Percentiles rank a stretch among this genome's conserved stretches.
phyloP scores from a whole-genome alignment of 2,329 filamentous ascomycete species.

The Microcyclospora pomicola region DNA sequence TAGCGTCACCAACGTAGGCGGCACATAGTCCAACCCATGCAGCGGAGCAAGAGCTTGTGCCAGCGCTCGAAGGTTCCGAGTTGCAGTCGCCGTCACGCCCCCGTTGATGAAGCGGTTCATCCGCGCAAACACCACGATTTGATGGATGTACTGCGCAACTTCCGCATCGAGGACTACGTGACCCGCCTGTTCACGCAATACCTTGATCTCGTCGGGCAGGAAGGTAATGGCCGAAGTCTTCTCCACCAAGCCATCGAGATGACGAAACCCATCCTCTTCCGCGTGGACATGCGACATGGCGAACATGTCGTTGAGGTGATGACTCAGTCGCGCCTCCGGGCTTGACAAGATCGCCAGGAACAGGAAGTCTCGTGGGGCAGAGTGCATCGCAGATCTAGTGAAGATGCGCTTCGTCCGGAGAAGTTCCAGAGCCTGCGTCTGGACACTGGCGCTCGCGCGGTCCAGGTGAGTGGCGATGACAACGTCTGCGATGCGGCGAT shows the following conservation, averaged over 20 bases:
- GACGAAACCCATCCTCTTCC: constrained; percentile 51
- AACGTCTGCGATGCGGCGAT: constrained; percentile 58
- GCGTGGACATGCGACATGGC: constrained; percentile 81
- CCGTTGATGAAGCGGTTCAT: constrained; percentile 72
- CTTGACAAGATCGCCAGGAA: constrained; percentile 53
- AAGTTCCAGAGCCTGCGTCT: constrained; percentile 67
- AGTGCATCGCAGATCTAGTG: constrained; percentile 58
- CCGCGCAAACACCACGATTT: constrained; percentile 74
- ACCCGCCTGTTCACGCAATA: constrained; percentile 45
- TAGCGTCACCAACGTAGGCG: constrained; percentile 68
- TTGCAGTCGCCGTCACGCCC: constrained; percentile 65
- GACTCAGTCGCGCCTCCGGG: constrained; percentile 22
- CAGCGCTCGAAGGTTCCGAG: constrained; percentile 51
- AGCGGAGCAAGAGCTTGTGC: constrained; percentile 59
- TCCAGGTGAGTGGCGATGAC: constrained; percentile 73
- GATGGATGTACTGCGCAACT: constrained; percentile 70
- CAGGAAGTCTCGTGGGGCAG: constrained; percentile 63
- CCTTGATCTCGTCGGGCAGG: constrained; percentile 34
- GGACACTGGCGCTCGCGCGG: constrained; percentile 56
- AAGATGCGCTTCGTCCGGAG: constrained; percentile 67
- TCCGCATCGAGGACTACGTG: constrained; percentile 57
- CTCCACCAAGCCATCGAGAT: constrained; percentile 46
- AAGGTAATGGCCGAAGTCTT: constrained; percentile 19
- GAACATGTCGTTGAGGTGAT: constrained; percentile 60
- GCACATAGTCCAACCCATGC: constrained; percentile 66